Percentiles rank a stretch among this genome's conserved stretches.
Conservation (phyloP, 1,284 basidiomycete species). For the Marasmius fiardii region DNA sequence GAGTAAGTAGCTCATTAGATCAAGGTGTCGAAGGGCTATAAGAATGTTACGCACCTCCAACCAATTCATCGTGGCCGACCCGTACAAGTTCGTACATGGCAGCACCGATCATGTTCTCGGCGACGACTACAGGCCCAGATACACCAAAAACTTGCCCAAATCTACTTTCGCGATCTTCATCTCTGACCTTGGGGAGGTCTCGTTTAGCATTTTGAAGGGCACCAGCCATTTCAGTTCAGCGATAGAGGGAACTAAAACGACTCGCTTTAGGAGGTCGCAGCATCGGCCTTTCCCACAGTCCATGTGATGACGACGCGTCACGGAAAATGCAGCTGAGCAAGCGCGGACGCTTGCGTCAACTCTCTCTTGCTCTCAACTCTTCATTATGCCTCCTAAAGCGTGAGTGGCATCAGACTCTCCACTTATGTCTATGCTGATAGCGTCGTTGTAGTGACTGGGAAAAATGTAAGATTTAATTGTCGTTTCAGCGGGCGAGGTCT, state of each 20-base stretch:
- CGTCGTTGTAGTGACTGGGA: slow-evolving; percentile 80
- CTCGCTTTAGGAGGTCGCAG: slow-evolving; percentile 2
- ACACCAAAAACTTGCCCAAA: slow-evolving; percentile 94
- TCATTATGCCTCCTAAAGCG: slow-evolving; percentile 82
- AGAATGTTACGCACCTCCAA: slow-evolving; percentile 67
- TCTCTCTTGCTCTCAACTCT: slow-evolving; percentile 11
- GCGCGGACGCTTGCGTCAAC: slow-evolving; percentile 14
- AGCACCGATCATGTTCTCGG: slow-evolving; percentile 93
- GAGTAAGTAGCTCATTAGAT: background rate
- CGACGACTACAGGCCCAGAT: slow-evolving; percentile 95
- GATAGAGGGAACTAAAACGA: background rate
- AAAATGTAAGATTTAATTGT: slow-evolving; percentile 68
- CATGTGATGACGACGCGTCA: slow-evolving; percentile 17
- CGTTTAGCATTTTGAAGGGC: slow-evolving; percentile 89
- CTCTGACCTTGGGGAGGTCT: slow-evolving; percentile 80
- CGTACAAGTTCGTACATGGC: slow-evolving; percentile 98
- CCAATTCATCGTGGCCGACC: slow-evolving; percentile 96
- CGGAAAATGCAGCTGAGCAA: background rate
- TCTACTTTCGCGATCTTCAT: slow-evolving; percentile 87
- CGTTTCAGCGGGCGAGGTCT: background rate
- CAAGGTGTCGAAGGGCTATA: background rate
- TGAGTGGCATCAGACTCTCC: slow-evolving; percentile 30
- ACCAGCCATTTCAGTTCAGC: slow-evolving; percentile 67
- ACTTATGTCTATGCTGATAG: slow-evolving; percentile 10
- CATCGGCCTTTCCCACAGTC: slow-evolving; percentile 1